Conservation (phyloP, 2,329 filamentous ascomycete genomes). For the Davidsoniella virescens region DNA sequence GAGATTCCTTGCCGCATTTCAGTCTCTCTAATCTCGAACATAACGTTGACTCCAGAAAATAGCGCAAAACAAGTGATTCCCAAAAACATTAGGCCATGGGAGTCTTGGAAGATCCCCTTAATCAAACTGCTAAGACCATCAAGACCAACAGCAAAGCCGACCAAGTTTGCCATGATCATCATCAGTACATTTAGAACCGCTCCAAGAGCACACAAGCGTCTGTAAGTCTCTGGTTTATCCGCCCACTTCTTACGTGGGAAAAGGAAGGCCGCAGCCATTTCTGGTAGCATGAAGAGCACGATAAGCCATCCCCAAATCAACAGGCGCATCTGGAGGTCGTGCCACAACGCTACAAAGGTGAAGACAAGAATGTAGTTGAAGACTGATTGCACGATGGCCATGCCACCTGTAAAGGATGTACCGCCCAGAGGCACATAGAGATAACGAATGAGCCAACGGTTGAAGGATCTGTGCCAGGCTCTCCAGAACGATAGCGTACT, state of each 20-base stretch:
- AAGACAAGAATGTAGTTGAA: slow-evolving; percentile 74
- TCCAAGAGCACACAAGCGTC: slow-evolving; percentile 65
- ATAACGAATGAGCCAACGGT: slow-evolving; percentile 87
- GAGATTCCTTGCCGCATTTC: slow-evolving; percentile 70
- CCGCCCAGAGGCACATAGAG: slow-evolving; percentile 87
- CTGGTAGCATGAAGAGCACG: slow-evolving; percentile 82
- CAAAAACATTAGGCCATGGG: slow-evolving; percentile 58
- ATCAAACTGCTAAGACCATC: slow-evolving; percentile 72
- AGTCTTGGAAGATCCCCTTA: slow-evolving; percentile 57
- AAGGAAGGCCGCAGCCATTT: slow-evolving; percentile 52
- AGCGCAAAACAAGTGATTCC: slow-evolving; percentile 52
- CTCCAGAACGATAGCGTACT: slow-evolving; percentile 87
- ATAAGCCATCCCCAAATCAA: slow-evolving; percentile 96
- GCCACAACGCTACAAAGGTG: slow-evolving; percentile 95
- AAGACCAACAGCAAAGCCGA: slow-evolving; percentile 83
- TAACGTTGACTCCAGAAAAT: slow-evolving; percentile 77
- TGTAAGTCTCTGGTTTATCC: slow-evolving; percentile 51
- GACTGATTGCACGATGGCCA: slow-evolving; percentile 39
- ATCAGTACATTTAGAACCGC: slow-evolving; percentile 74
- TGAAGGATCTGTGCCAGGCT: slow-evolving; percentile 87
- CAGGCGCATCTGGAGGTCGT: slow-evolving; percentile 82
- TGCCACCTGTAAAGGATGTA: slow-evolving; percentile 30
- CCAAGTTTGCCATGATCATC: slow-evolving; percentile 91
- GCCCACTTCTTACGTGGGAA: slow-evolving; percentile 65
- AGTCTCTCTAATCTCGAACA: slow-evolving; percentile 86